These are phyloP conservation scores for Cordyceps cateniannulata DNA, from an alignment of 2,329 filamentous ascomycete genomes.

Conservation along the genomic window DNA sequence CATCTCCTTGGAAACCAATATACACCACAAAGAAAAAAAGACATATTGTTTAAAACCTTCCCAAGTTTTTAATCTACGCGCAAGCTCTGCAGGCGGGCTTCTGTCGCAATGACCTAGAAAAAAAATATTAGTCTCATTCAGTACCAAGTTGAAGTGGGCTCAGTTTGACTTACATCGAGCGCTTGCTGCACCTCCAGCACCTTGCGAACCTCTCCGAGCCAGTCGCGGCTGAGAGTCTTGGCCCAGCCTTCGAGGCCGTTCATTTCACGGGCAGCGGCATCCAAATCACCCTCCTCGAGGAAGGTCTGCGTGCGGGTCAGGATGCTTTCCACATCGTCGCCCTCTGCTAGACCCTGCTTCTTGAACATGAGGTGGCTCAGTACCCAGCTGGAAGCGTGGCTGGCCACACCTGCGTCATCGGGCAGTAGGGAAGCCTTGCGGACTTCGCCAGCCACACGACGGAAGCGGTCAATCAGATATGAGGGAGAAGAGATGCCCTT, in stretches of 20 bases:
- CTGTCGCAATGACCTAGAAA: constrained; percentile 75
- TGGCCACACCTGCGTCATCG: constrained; percentile 88
- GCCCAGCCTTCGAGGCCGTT: constrained; percentile 91
- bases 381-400: constrained; percentile 82
- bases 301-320: constrained; percentile 82
- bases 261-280: constrained; percentile 89
- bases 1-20: constrained; percentile 21
- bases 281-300: constrained; percentile 87
- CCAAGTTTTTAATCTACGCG: constrained; percentile 61
- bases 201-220: constrained; percentile 84
- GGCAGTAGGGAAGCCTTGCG: constrained; percentile 90
- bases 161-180: constrained; percentile 68
- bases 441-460: constrained; percentile 84
- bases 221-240: constrained; percentile 89
- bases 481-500: constrained; percentile 76
- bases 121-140: constrained; percentile 20
- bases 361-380: constrained; percentile 95
- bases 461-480: constrained; percentile 91
- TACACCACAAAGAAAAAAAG: constrained; percentile 32
- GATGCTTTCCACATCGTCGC: constrained; percentile 89
- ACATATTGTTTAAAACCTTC: constrained; percentile 10
- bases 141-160: neutral
- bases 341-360: constrained; percentile 78
- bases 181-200: constrained; percentile 94
- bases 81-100: constrained; percentile 83